Base-by-base conservation (phyloP, 108 stramenopile species). In the Cyclostephanos tholiformis region DNA sequence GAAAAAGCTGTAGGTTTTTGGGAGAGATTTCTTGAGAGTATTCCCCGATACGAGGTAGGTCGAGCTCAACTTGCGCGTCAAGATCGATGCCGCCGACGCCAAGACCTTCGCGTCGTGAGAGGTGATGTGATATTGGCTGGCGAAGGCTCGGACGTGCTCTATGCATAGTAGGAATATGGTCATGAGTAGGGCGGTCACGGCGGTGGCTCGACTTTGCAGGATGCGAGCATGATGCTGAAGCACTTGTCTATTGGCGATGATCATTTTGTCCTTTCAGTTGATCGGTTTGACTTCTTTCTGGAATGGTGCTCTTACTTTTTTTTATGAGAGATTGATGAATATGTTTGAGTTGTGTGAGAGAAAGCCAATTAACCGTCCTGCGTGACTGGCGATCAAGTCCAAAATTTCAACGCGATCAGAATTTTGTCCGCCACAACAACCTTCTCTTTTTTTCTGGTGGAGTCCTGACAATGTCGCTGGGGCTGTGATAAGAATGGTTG, bases 101-200 rank as follows among this genome's bases (percentile, higher is more conserved):
- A 82, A 43, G 9, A 77, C 71, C 75, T 77, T 67, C 43, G 81
- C 65, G 48, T 78, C 76, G 50, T 77, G 81, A 0, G 81, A 56
- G 14, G 75, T 52, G 52, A 78, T 66, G 27, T 80, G 79, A 32
- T 80, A 74, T 46, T 77, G 81, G 66, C 72, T 66, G 10, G 81
- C 72, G 49, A 82, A 82, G 39, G 81, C 76, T 2, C 72, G 65
- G 13, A 78, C 77, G 52, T 82, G 76, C 65, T 82, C 76, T 0
- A 78, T 63, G 60, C 77, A 78, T 2, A 82, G 20, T 19, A 82
- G 26, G 20, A 82, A 82, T 48, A 82, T 52, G 14, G 81, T 74
- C 66, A 77, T 82, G 65, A 77, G 67, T 38, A 82, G 49, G n/a
- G 81, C 81, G n/a, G 72, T 74, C 25, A 78, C 32, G 39, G 81